Evolutionary conservation across 2,329 filamentous ascomycete species (phyloP).

Genomic region (Cladosporium sp.): DNA sequence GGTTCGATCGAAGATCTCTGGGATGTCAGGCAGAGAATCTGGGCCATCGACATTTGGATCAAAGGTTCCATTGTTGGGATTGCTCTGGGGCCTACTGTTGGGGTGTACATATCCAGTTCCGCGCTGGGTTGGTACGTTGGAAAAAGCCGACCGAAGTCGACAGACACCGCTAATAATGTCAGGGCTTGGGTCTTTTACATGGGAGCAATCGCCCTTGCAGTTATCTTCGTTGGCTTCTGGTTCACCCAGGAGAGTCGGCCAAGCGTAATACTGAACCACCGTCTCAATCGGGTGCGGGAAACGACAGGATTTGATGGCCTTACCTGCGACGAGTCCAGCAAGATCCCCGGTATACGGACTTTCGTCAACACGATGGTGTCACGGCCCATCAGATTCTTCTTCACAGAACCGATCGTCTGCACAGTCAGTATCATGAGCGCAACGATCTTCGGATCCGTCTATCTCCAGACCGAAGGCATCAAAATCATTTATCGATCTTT

Average conservation of each 20-base stretch:
- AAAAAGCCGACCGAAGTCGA: not conserved
- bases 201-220: not conserved
- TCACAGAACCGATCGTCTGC: not conserved
- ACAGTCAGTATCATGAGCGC: not conserved
- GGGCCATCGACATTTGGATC: not conserved
- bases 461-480: not conserved
- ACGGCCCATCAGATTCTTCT: not conserved
- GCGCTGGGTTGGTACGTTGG: not conserved
- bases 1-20: not conserved
- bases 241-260: not conserved
- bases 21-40: not conserved
- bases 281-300: not conserved
- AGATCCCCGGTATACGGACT: not conserved
- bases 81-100: not conserved
- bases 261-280: not conserved
- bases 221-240: not conserved
- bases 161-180: not conserved
- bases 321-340: not conserved
- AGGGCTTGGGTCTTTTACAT: not conserved
- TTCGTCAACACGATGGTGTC: constrained; percentile 19
- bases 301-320: not conserved
- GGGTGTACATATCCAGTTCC: not conserved
- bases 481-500: not conserved
- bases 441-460: not conserved
- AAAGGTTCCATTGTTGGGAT: not conserved